Evolutionary conservation across 768 basidiomycete species (phyloP).

Genomic region (Cyclocybe cylindracea): DNA sequence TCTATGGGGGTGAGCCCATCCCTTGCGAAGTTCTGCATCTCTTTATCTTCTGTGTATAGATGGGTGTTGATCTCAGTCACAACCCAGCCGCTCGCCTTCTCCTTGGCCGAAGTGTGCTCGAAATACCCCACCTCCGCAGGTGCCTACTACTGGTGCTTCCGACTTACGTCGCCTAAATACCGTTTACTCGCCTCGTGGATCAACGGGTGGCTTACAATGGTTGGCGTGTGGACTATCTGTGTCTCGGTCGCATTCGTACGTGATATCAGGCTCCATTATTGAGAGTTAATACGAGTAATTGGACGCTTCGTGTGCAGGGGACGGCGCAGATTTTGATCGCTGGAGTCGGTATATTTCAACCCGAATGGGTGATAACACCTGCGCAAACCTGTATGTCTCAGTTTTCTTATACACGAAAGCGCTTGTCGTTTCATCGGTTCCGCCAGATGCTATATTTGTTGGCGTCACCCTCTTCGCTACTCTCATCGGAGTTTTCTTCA

Average conservation of each 20-base stretch:
- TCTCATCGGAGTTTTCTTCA: constrained; percentile 56
- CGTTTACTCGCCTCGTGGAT: constrained; percentile 61
- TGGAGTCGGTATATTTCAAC: constrained; percentile 56
- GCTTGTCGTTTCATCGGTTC: constrained; percentile 2
- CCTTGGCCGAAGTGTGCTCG: constrained; percentile 59
- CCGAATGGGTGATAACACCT: constrained; percentile 55
- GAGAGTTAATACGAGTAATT: not conserved
- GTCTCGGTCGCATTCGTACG: constrained; percentile 63
- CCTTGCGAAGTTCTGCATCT: not conserved
- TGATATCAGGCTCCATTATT: not conserved
- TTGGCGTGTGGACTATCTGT: constrained; percentile 71
- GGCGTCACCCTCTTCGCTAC: constrained; percentile 49
- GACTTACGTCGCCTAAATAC: constrained; percentile 52
- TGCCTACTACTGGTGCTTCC: constrained; percentile 69
- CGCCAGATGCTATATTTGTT: constrained; percentile 54
- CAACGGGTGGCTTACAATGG: constrained; percentile 68
- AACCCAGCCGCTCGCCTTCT: constrained; percentile 49
- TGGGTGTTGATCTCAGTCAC: constrained; percentile 53
- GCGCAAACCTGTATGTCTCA: constrained; percentile 59
- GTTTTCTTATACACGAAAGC: not conserved
- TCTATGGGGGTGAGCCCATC: constrained; percentile 52
- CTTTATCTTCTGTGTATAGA: constrained; percentile 23
- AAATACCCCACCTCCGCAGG: constrained; percentile 64
- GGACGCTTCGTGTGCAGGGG: constrained; percentile 31
- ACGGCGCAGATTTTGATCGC: constrained; percentile 63